phyloP scores from a whole-genome alignment of 805 yeast species.

The Candida krabiensis region DNA sequence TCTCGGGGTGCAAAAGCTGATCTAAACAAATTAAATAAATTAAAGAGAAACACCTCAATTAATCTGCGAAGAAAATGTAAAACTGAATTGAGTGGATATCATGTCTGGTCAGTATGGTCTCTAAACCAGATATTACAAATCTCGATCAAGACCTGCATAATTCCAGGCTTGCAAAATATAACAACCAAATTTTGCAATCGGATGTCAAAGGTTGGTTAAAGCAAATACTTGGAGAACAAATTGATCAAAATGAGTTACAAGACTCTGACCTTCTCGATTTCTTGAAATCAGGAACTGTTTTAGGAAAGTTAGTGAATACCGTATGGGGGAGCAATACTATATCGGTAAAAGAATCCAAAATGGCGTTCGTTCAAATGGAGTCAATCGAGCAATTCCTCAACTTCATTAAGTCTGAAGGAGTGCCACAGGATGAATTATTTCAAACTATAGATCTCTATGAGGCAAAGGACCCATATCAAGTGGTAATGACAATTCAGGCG shows the following conservation, averaged over 20 bases:
- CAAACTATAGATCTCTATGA: constrained; percentile 79
- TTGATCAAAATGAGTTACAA: constrained; percentile 20
- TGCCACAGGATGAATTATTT: constrained; percentile 79
- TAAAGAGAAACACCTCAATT: no score
- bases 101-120: no score
- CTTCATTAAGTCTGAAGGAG: constrained; percentile 62
- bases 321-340: constrained; percentile 39
- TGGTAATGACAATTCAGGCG: constrained; percentile 70
- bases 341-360: constrained; percentile 57
- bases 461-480: constrained; percentile 72
- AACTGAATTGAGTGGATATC: no score
- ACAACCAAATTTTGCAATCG: constrained; percentile 28
- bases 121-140: constrained; percentile 40
- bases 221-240: constrained; percentile 29
- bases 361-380: constrained; percentile 87
- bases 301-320: constrained; percentile 47
- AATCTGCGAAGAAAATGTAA: no score
- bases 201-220: constrained; percentile 56
- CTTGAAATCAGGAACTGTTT: constrained; percentile 60
- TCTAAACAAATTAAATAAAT: no score
- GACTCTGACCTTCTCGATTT: constrained; percentile 49
- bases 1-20: no score
- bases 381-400: constrained; percentile 71
- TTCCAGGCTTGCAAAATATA: constrained; percentile 55
- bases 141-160: constrained; percentile 60